Evolutionary conservation across 495 filamentous ascomycete species (phyloP), one percentile per base, ranked within the genome.

Genomic region (Penicillium simplicissimum): DNA sequence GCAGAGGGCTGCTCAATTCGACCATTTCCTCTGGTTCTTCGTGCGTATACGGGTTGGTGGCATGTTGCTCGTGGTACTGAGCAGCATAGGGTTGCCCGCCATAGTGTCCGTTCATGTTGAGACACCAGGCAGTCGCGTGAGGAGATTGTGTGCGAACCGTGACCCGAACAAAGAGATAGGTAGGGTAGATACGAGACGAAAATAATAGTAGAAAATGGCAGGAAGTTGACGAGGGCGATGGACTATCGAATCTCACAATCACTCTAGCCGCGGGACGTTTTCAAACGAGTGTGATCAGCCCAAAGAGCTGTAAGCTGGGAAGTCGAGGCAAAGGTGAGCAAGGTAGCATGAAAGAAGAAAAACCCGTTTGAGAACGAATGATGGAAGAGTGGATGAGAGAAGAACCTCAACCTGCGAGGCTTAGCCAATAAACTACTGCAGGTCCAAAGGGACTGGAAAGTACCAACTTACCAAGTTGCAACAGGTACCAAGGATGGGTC

Each of bases 21-120:
- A 70, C 62, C 62, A 69, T 67, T 55, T 74, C 71, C 17, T 74
- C 71, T 9, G 60, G 47, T 28, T 71, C 63, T 4, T 71, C 63
- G 19, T 58, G 51, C 28, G 33, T 21, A n/a, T 53, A 53, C 19
- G 51, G 51, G 11, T 53, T 53, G 31, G 31, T 53, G 31, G 21
- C 34, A 37, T 34, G 21, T 9, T 33, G 37, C 53, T 55, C 53
- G 37, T 33, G 43, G 60, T 55, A 55, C 23, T 55, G 53, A 42
- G 53, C 53, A 9, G 53, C 53, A 42, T 37, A 40, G 17, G 48
- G 51, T 37, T 53, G 53, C 45, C 63, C 57, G 49, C 62, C 55
- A n/a, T 67, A 49, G 43, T 68, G 28, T 23, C 68, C 64, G 55
- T 56, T 67, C 67, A 70, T 70, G 8, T 19, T 67, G 61, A 55